Evolutionary conservation across 1,284 basidiomycete species (phyloP).

Genomic region (Vanrija sp.): DNA sequence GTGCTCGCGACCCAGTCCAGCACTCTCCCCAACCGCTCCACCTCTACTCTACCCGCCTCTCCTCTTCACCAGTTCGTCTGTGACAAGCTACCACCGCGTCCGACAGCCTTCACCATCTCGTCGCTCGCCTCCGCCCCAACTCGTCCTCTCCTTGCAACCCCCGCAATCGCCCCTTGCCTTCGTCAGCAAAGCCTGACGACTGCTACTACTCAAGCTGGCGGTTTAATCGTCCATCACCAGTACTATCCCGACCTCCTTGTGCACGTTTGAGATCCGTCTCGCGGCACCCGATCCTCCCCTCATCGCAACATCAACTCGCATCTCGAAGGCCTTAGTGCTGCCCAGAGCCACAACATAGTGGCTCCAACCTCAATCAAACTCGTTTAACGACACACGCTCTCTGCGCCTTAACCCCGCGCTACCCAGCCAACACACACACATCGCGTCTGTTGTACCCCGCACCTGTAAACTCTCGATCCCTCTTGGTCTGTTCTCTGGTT

Average conservation of each 20-base stretch:
- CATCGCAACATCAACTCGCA: constrained; percentile 1
- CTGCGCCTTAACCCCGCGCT: neutral
- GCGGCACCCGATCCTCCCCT: constrained; percentile 41
- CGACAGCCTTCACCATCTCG: constrained; percentile 26
- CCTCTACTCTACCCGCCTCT: constrained; percentile 41
- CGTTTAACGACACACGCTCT: no score
- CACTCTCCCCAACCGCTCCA: constrained; percentile 54
- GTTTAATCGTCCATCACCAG: constrained; percentile 23
- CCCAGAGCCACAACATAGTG: neutral
- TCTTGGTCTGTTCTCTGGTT: neutral
- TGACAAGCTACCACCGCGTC: constrained; percentile 11
- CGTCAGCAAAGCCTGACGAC: no score
- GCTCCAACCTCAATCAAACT: neutral
- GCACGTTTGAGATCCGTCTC: constrained; percentile 49
- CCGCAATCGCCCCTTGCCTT: neutral
- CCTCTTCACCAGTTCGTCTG: constrained; percentile 2
- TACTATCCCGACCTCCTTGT: constrained; percentile 44
- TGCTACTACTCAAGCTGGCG: constrained; percentile 30
- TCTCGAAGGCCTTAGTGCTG: neutral
- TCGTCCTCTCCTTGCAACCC: neutral
- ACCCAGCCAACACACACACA: neutral
- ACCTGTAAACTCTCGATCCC: neutral
- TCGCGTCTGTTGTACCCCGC: constrained; percentile 3
- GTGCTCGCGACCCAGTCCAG: constrained; percentile 95
- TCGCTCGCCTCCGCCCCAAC: constrained; percentile 19